Base-by-base conservation (phyloP, 1,139 yeast species). In the Waltiozyma sp. region DNA sequence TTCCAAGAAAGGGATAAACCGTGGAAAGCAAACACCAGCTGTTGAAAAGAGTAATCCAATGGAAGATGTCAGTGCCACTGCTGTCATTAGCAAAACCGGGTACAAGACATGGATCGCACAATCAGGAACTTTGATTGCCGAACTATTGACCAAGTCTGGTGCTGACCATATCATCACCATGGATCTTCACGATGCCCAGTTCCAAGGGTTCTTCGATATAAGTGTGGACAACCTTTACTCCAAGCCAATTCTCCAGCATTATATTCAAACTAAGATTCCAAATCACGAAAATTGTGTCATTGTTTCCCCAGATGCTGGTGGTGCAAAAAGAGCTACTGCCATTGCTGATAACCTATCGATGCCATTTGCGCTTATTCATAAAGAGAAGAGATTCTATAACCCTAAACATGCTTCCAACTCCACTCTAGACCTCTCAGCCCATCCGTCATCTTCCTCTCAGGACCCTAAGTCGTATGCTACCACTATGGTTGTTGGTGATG, bases 301-400 rank as follows among this genome's bases (percentile, higher is more conserved):
- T 52, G 96, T 89, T 28, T 85, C 95, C 1, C 96, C 96, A 0
- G 96, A 89, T 64, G 89, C 96, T 41, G 97, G 97, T 57, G 98
- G 97, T 48, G 97, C 97, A 41, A 91, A 91, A 61, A 70, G 97
- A 50, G 97, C 98, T 31, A 85, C 96, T 1, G 81, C 91, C 1
- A 75, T 91, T 49, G 98, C 98, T 2, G 99, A 91, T 63, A 76
- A 85, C 1, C 67, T 93, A 47, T 91, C 88, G 19, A 76, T 93
- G 68, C 75, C 89, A 31, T 89, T 93, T 69, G 98, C 99, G 0
- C 70, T 93, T 60, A 88, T 93, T 53, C 97, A 93, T 65, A 93
- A 93, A 63, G 99, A 93, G 60, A 73, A 96, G 59, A 72, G 95
- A 80, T 33, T 64, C 52, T 52, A 50, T 54, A 50, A 42, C 24